Percentiles rank a stretch among this genome's conserved stretches.
Evolutionary conservation across 805 yeast genomes (phyloP).

Genomic region (Saccharomycopsis sp.): DNA sequence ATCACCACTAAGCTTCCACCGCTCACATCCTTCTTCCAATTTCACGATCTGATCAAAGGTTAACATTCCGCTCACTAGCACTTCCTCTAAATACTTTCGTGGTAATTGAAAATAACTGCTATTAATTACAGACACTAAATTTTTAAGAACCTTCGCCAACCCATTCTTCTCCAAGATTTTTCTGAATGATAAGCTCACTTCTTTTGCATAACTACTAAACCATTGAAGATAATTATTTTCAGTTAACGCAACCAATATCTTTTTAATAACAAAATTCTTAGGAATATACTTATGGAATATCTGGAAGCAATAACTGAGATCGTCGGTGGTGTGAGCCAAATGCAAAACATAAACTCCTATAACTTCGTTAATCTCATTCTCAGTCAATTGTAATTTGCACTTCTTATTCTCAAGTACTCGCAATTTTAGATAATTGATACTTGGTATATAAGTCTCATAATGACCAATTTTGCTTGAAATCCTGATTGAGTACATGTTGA

Average conservation of each 20-base stretch:
- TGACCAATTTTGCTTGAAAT: conserved; percentile 42
- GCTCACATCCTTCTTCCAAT: neutral
- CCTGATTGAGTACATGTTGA: conserved; percentile 44
- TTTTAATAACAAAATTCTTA: conserved; percentile 1
- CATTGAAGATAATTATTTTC: conserved; percentile 12
- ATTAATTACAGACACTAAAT: conserved; percentile 2
- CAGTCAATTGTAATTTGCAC: neutral
- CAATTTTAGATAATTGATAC: conserved; percentile 31
- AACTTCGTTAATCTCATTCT: conserved; percentile 35
- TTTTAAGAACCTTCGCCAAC: neutral
- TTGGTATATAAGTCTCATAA: conserved; percentile 52
- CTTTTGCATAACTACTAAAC: conserved; percentile 12
- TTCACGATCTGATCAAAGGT: conserved; percentile 4
- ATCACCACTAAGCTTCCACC: conserved; percentile 4
- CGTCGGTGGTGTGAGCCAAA: conserved; percentile 22
- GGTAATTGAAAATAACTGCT: conserved; percentile 10
- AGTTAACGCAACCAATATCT: conserved; percentile 6
- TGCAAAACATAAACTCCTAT: conserved; percentile 40
- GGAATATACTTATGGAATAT: conserved; percentile 8
- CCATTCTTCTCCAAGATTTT: conserved; percentile 8
- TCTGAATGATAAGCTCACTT: conserved; percentile 5
- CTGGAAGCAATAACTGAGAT: conserved; percentile 5
- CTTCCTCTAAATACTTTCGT: conserved; percentile 10
- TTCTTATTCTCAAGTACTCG: conserved; percentile 28
- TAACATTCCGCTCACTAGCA: conserved; percentile 3